Percentiles rank a stretch among this genome's conserved stretches.
phyloP scores from a whole-genome alignment of 441 rosid species.

The Erodium moschatum region DNA sequence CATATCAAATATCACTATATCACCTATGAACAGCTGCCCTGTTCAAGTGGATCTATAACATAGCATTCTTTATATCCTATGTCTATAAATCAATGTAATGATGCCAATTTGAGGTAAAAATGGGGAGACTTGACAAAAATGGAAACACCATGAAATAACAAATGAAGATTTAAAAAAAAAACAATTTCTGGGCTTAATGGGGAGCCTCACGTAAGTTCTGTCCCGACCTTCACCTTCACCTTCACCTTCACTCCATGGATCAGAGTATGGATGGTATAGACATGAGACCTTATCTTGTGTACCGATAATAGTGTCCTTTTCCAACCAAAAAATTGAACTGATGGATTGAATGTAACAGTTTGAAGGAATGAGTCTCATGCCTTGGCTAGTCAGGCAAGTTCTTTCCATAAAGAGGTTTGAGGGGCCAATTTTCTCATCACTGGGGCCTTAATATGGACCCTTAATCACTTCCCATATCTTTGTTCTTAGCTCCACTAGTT shows the following conservation, averaged over 20 bases:
- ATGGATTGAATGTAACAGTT: constrained; percentile 46
- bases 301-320: constrained; percentile 28
- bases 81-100: constrained; percentile 32
- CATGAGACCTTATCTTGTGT: constrained; percentile 27
- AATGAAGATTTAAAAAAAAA: constrained; percentile 14
- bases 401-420: constrained; percentile 15
- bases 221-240: constrained; percentile 2
- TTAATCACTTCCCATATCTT: no score
- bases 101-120: constrained; percentile 24
- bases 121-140: constrained; percentile 22
- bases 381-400: constrained; percentile 26
- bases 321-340: constrained; percentile 33
- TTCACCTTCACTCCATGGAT: constrained; percentile 25
- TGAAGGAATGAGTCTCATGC: constrained; percentile 50
- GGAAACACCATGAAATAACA: background rate
- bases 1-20: constrained; percentile 30
- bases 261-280: constrained; percentile 16
- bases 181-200: constrained; percentile 21
- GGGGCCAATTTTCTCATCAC: constrained; percentile 24
- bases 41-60: constrained; percentile 19
- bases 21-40: background rate
- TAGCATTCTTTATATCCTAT: constrained; percentile 41
- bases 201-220: constrained; percentile 28
- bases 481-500: constrained; percentile 29
- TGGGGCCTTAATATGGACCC: no score